Base-by-base conservation (phyloP, 73 alveolate genomes). In the Paramecium sonneborni region DNA sequence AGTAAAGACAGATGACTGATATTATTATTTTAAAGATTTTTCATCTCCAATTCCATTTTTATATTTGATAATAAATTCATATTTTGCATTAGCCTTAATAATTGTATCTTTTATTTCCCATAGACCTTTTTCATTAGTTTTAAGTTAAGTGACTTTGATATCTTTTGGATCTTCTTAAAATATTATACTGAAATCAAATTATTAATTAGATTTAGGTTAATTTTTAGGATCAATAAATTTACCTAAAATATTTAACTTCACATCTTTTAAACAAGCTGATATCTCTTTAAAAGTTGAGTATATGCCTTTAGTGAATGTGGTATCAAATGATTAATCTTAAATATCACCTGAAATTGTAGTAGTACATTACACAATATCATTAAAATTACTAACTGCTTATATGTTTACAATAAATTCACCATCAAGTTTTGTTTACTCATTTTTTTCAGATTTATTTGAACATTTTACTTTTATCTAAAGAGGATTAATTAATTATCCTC, bases 401-500 rank as follows among this genome's bases (percentile, higher is more conserved):
- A 62, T 12, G 23, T 12, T 26, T 0, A 62, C 9, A 3, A 20
- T 1, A 62, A 62, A 62, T 10, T 5, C 12, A 30, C 84, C 84
- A 9, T 62, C 26, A 30, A 62, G 44, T 23, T 30, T 9, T 30
- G 84, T 62, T 26, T 26, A 9, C 2, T 46, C 84, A 12, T 5
- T 30, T 26, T 26, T 11, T 26, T 26, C 39, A 62, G 44, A 20
- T 23, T 26, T 23, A 11, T 62, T 26, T 11, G 21, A 9, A 11
- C 84, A 62, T 30, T 26, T 62, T 6, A 62, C 84, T 11, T 32
- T 62, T 23, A 62, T 9, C 24, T 62, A 32, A 62, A 62, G 48
- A 28, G 84, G 84, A 62, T 62, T 62, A 28, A 62, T 24, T 62
- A 62, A 62, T 62, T 26, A 30, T 26, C 84, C 84, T 62, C 84